phyloP scores from a whole-genome alignment of 2,329 filamentous ascomycete species.

The Colletotrichum gigasporum region DNA sequence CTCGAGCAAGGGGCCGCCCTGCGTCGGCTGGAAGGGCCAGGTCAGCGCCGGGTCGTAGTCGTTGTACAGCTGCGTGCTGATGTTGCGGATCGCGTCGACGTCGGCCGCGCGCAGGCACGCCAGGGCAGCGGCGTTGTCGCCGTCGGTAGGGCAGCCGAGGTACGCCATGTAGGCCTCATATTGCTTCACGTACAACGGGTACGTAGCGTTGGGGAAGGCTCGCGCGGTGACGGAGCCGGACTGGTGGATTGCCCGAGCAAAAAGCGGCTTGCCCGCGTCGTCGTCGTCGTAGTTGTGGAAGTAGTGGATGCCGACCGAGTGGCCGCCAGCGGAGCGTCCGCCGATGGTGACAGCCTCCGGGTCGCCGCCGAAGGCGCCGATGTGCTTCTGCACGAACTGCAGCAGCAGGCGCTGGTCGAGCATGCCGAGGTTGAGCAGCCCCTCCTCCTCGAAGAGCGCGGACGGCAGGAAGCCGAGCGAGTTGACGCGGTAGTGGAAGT shows the following conservation, averaged over 20 bases:
- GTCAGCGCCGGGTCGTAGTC: constrained; percentile 66
- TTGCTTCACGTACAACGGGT: constrained; percentile 55
- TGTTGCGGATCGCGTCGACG: constrained; percentile 65
- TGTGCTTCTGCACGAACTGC: constrained; percentile 72
- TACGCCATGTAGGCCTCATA: constrained; percentile 62
- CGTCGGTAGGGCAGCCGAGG: constrained; percentile 60
- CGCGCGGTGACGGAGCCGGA: constrained; percentile 59
- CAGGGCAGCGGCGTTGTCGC: constrained; percentile 62
- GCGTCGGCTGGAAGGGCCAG: constrained; percentile 61
- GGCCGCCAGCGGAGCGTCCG: constrained; percentile 68
- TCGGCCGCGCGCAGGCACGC: constrained; percentile 58
- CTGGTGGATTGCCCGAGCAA: constrained; percentile 74
- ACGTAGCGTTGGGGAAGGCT: constrained; percentile 36
- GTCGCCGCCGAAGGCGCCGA: constrained; percentile 72
- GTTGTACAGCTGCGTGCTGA: constrained; percentile 64
- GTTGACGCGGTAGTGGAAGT: constrained; percentile 71
- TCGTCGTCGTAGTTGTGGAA: constrained; percentile 69
- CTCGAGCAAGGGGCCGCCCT: constrained; percentile 55
- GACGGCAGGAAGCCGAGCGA: constrained; percentile 71
- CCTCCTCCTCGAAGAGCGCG: constrained; percentile 62
- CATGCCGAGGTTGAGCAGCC: constrained; percentile 66
- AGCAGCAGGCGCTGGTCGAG: constrained; percentile 69
- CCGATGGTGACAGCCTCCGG: constrained; percentile 71
- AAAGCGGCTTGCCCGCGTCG: constrained; percentile 67
- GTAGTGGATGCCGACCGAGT: constrained; percentile 72